Conservation (phyloP, 495 filamentous ascomycete genomes). For the Talaromyces thailandensis region DNA sequence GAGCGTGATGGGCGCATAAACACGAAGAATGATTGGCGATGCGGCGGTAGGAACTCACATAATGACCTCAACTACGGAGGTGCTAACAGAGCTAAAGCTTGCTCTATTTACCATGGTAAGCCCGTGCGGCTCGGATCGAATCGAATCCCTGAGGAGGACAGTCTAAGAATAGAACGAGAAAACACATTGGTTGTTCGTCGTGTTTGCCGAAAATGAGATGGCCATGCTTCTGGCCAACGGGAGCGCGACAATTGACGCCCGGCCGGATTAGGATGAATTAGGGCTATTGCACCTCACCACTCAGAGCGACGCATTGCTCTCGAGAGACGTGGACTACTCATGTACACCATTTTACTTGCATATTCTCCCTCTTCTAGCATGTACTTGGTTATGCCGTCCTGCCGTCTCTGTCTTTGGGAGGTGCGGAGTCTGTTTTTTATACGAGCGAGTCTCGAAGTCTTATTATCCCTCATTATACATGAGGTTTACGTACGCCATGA, state of each 20-base stretch:
- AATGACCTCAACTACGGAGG: not conserved
- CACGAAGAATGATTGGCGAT: not conserved
- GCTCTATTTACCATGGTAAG: not conserved
- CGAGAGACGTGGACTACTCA: not conserved
- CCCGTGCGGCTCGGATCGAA: slow-evolving; percentile 3
- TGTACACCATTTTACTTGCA: not conserved
- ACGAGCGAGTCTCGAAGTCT: not conserved
- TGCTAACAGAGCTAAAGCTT: not conserved
- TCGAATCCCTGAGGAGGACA: not conserved
- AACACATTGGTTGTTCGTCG: not conserved
- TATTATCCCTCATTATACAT: not conserved
- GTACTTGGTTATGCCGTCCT: not conserved
- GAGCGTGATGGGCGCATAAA: slow-evolving; percentile 6
- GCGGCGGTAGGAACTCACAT: not conserved
- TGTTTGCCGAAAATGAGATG: not conserved
- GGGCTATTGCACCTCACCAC: not conserved
- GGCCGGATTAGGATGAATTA: not conserved
- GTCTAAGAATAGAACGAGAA: slow-evolving; percentile 2
- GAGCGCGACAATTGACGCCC: not conserved
- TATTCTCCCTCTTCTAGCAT: not conserved
- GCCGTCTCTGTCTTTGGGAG: not conserved
- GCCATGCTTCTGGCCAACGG: not conserved
- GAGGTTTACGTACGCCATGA: not conserved
- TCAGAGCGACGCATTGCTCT: not conserved
- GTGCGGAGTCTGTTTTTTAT: not conserved